These are phyloP conservation scores for Puccinia polysora DNA, from an alignment of 1,284 basidiomycete species.

Conservation along the genomic window DNA sequence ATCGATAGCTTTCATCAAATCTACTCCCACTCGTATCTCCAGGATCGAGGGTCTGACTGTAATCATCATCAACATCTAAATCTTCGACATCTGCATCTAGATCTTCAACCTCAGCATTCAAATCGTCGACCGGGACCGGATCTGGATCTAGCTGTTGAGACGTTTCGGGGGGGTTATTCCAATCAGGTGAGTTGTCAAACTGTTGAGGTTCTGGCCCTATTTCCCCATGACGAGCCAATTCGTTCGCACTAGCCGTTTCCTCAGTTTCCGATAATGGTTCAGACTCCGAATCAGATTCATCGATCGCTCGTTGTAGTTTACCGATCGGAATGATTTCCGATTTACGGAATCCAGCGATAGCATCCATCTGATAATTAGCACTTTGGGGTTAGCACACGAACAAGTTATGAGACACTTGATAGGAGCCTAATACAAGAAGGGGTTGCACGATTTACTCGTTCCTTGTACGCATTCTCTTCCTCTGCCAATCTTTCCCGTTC, in stretches of 20 bases:
- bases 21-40: too few species aligned
- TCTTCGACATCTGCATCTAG: not conserved
- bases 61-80: too few species aligned
- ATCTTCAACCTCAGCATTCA: constrained; percentile 22
- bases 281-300: constrained; percentile 20
- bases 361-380: constrained; percentile 25
- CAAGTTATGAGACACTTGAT: too few species aligned
- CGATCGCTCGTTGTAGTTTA: constrained; percentile 9
- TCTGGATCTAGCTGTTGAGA: not conserved
- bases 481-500: constrained; percentile 6
- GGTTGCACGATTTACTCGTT: not conserved
- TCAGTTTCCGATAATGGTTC: constrained; percentile 9
- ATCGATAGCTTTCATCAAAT: too few species aligned
- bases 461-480: constrained; percentile 5
- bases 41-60: too few species aligned
- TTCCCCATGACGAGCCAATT: not conserved
- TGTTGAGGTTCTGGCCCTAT: not conserved
- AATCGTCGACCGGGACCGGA: not conserved
- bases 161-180: not conserved
- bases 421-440: too few species aligned
- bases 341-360: constrained; percentile 8
- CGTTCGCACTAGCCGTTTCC: not conserved
- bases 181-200: not conserved
- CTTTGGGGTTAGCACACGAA: too few species aligned
- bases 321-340: constrained; percentile 18